These are phyloP conservation scores for Cladorrhinum sp. DNA, from an alignment of 2,329 filamentous ascomycete species.

Conservation along the genomic window DNA sequence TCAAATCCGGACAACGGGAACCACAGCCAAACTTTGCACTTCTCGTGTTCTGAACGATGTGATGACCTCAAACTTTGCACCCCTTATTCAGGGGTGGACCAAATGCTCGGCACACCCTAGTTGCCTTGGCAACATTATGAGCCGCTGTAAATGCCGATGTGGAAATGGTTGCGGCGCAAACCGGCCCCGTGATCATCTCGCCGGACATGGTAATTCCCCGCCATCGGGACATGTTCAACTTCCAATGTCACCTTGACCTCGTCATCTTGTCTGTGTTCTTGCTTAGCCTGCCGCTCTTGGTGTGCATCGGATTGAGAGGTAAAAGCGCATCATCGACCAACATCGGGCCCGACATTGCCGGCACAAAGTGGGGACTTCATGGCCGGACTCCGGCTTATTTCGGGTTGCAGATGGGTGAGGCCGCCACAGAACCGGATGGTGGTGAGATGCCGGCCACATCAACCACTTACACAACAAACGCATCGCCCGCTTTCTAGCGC, in stretches of 20 bases:
- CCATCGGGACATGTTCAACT: background rate
- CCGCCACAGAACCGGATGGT: background rate
- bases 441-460: background rate
- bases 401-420: background rate
- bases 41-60: background rate
- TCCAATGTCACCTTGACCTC: background rate
- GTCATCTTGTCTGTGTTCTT: background rate
- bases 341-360: background rate
- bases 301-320: no score
- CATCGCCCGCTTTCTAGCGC: background rate
- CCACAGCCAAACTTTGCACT: no score
- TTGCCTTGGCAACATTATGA: slow-evolving; percentile 4
- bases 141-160: slow-evolving; percentile 10
- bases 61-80: background rate
- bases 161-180: slow-evolving; percentile 2
- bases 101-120: background rate
- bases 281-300: background rate
- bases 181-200: background rate
- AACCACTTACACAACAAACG: background rate
- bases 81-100: background rate
- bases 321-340: background rate
- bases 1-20: no score
- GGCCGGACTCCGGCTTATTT: slow-evolving; percentile 6
- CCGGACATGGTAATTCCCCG: background rate
- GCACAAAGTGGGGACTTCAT: slow-evolving; percentile 2